phyloP scores from a whole-genome alignment of 2,329 filamentous ascomycete species.

The Phyllosticta citriasiana region DNA sequence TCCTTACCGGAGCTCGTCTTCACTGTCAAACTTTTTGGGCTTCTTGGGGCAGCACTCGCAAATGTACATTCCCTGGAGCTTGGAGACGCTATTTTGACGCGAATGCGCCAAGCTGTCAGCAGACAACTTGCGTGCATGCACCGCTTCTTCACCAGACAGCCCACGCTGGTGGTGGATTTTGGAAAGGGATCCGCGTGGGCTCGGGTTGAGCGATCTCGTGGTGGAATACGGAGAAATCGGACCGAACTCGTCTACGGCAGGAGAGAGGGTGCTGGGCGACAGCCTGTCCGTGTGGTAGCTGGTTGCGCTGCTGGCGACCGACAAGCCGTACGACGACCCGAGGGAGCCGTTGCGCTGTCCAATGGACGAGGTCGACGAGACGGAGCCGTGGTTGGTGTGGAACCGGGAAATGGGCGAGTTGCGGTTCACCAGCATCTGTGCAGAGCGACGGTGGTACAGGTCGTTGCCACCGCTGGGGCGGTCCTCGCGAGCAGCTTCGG shows the following conservation, averaged over 20 bases:
- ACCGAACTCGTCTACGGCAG: conserved; percentile 44
- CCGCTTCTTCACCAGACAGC: conserved; percentile 25
- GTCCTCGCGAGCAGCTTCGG: conserved; percentile 42
- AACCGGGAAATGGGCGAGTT: conserved; percentile 46
- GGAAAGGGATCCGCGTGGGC: conserved; percentile 30
- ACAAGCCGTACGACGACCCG: conserved; percentile 50
- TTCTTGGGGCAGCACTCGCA: conserved; percentile 97
- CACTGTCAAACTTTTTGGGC: conserved; percentile 84
- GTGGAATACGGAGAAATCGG: conserved; percentile 46
- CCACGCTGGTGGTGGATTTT: conserved; percentile 31
- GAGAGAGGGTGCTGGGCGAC: conserved; percentile 51
- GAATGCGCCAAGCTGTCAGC: conserved; percentile 33
- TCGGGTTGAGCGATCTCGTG: conserved; percentile 35
- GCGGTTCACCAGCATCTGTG: conserved; percentile 45
- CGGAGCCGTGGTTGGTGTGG: conserved; percentile 48
- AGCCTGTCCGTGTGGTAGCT: conserved; percentile 52
- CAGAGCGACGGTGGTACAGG: conserved; percentile 44
- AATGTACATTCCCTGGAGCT: conserved; percentile 53
- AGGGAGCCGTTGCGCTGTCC: conserved; percentile 52
- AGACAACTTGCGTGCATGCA: conserved; percentile 38
- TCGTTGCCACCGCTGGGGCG: conserved; percentile 37
- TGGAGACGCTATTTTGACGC: conserved; percentile 40
- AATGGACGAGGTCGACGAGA: conserved; percentile 54
- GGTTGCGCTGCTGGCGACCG: conserved; percentile 54
- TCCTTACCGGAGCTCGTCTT: conserved; percentile 71